Evolutionary conservation across 2,329 filamentous ascomycete species (phyloP).

Genomic region (Fonsecaea nubica): DNA sequence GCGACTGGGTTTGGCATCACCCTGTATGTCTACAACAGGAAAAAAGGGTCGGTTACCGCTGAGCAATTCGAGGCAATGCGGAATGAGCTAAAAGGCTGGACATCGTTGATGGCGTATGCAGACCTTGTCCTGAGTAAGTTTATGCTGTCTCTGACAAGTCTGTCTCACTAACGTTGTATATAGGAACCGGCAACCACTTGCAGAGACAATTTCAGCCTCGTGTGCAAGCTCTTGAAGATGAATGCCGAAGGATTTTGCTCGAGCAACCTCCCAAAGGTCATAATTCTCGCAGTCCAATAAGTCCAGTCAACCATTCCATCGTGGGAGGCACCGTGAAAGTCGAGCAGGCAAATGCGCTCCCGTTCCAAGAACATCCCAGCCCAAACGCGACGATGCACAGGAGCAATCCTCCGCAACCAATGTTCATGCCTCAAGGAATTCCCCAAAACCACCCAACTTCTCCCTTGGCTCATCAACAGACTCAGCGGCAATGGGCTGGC

Average conservation of each 20-base stretch:
- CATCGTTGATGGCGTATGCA: conserved; percentile 39
- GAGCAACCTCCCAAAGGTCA: conserved; percentile 21
- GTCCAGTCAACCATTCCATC: conserved; percentile 19
- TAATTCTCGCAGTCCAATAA: conserved; percentile 15
- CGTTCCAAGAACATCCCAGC: conserved; percentile 16
- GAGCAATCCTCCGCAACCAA: conserved; percentile 27
- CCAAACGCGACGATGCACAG: conserved; percentile 1
- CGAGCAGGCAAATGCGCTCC: conserved; percentile 12
- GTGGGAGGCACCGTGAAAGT: conserved; percentile 4
- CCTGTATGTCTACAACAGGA: conserved; percentile 35
- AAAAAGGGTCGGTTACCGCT: conserved; percentile 26
- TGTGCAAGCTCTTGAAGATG: conserved; percentile 37
- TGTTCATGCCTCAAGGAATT: conserved; percentile 24
- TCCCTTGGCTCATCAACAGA: conserved; percentile 16
- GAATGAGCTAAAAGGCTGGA: conserved; percentile 41
- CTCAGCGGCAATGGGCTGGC: conserved; percentile 26
- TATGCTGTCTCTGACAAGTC: background rate
- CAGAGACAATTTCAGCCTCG: conserved; percentile 37
- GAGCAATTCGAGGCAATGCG: conserved; percentile 40
- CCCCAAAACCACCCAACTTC: conserved; percentile 25
- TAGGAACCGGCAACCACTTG: conserved; percentile 37
- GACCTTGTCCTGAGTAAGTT: conserved; percentile 38
- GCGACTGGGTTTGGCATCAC: conserved; percentile 39
- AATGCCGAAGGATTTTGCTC: conserved; percentile 32
- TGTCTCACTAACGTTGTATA: conserved; percentile 16